Conservation (phyloP, 1,284 basidiomycete genomes). For the Porodaedalea pini region DNA sequence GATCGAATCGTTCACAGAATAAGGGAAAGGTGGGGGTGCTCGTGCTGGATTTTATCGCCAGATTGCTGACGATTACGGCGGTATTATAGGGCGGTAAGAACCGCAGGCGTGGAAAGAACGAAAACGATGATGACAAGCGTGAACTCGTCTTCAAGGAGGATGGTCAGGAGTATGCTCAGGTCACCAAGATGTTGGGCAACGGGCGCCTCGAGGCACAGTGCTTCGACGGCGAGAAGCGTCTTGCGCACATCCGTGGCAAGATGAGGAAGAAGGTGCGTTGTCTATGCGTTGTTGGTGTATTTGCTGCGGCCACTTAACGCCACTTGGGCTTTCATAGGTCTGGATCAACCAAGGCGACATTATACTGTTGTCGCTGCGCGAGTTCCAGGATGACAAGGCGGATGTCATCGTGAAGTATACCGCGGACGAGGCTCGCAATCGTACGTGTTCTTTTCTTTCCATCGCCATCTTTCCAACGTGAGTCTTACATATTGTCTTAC, state of each 20-base stretch:
- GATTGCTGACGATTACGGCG: neutral
- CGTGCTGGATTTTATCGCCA: neutral
- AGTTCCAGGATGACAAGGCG: constrained; percentile 99
- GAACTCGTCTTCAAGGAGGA: constrained; percentile 99
- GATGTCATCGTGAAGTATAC: constrained; percentile 99
- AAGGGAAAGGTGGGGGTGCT: constrained; percentile 68
- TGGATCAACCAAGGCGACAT: constrained; percentile 99
- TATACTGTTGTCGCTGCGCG: constrained; percentile 92
- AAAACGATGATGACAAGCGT: constrained; percentile 97
- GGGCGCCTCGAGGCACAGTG: constrained; percentile 95
- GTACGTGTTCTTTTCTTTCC: constrained; percentile 38
- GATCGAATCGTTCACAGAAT: constrained; percentile 46
- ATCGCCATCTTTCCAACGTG: constrained; percentile 10
- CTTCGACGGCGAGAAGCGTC: constrained; percentile 97
- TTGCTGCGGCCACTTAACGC: neutral
- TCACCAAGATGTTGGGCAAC: constrained; percentile 98
- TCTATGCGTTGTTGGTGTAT: neutral
- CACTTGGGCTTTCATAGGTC: constrained; percentile 53
- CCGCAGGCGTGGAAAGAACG: constrained; percentile 99
- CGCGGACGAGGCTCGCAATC: constrained; percentile 86
- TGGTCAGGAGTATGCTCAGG: constrained; percentile 99
- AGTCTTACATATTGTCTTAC: neutral
- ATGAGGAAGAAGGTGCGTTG: constrained; percentile 95
- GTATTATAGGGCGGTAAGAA: constrained; percentile 91
- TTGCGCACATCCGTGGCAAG: constrained; percentile 98